Conservation (phyloP, 2,329 filamentous ascomycete genomes). For the Cladosporium austrohemisphaericum region DNA sequence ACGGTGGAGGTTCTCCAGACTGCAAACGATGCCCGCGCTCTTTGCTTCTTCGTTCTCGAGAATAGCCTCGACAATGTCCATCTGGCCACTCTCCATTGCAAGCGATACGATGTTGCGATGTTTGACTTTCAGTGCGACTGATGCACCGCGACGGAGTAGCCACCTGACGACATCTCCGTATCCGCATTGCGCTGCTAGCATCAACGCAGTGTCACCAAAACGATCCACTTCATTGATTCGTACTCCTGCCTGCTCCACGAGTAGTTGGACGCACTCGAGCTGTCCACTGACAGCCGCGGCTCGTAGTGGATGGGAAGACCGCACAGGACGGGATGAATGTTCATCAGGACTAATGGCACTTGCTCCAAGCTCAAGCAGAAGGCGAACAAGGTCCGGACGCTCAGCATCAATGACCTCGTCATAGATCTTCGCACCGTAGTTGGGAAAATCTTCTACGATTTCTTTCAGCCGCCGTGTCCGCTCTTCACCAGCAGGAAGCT, state of each 20-base stretch:
- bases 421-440: not conserved
- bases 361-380: not conserved
- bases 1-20: not conserved
- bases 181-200: not conserved
- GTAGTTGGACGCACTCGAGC: conserved; percentile 2
- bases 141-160: not conserved
- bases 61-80: not conserved
- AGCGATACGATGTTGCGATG: not conserved
- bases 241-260: not conserved
- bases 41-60: not conserved
- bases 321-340: not conserved
- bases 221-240: not conserved
- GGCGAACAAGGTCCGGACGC: not conserved
- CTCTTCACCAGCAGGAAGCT: conserved; percentile 3
- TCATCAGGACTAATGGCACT: not conserved
- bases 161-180: not conserved
- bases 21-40: not conserved
- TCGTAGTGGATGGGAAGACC: not conserved
- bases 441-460: not conserved
- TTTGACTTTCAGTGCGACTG: not conserved
- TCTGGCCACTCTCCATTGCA: not conserved
- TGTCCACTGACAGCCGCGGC: not conserved
- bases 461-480: not conserved
- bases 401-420: not conserved
- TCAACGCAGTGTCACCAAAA: not conserved